Conservation (phyloP, 2,329 filamentous ascomycete genomes). For the Tolypocladium cylindrosporum region DNA sequence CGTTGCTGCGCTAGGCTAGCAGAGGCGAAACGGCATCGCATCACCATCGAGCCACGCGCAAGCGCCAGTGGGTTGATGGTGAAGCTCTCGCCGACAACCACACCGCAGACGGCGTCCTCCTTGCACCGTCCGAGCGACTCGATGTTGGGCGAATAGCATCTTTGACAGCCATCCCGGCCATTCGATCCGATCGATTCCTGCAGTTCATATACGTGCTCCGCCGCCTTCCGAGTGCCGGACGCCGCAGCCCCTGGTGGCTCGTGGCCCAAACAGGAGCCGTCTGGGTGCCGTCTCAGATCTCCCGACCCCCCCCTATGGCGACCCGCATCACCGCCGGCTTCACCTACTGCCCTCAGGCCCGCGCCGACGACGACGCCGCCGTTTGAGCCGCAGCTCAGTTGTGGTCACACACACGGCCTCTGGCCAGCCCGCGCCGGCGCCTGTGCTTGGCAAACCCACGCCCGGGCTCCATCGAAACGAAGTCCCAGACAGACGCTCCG, state of each 20-base stretch:
- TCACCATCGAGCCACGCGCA: too few relatives aligned
- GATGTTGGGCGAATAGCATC: neutral
- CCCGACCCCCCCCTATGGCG: neutral
- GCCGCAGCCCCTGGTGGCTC: neutral
- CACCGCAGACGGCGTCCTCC: too few relatives aligned
- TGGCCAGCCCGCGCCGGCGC: neutral
- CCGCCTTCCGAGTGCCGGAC: neutral
- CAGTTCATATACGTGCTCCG: neutral
- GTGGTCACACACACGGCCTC: neutral
- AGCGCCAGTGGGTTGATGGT: too few relatives aligned
- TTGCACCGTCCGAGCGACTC: neutral
- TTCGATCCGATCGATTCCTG: neutral
- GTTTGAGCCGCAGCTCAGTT: neutral
- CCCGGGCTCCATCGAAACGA: neutral
- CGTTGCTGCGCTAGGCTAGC: too few relatives aligned
- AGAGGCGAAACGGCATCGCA: neutral
- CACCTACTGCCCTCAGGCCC: neutral
- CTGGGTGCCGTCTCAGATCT: conserved; percentile 18
- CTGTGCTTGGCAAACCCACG: neutral
- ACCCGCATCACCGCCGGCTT: neutral
- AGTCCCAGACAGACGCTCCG: neutral
- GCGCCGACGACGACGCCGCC: neutral
- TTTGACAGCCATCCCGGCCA: neutral
- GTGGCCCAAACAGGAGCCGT: conserved; percentile 16
- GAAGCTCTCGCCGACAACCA: neutral